Evolutionary conservation across 495 filamentous ascomycete genomes (phyloP).

Genomic region (Penicillium canariense): DNA sequence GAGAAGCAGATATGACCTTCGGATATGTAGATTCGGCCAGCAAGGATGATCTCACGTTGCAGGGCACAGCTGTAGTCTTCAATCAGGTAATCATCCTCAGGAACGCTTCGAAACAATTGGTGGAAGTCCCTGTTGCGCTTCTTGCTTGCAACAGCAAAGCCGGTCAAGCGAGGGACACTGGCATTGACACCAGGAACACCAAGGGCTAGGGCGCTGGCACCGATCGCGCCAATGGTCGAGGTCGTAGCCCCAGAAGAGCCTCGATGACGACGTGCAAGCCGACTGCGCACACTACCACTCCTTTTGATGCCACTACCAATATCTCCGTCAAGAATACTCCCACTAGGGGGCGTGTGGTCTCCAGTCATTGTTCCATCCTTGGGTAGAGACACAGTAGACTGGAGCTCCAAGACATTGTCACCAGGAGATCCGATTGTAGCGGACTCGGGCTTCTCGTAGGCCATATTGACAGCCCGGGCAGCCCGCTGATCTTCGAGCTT

Average conservation of each 20-base stretch:
- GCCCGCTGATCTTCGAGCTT: slow-evolving; percentile 57
- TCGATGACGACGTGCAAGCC: slow-evolving; percentile 69
- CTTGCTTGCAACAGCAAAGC: slow-evolving; percentile 93
- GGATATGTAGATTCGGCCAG: slow-evolving; percentile 91
- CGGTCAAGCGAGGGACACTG: slow-evolving; percentile 74
- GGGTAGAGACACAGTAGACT: slow-evolving; percentile 30
- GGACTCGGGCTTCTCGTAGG: slow-evolving; percentile 53
- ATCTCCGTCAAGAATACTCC: slow-evolving; percentile 69
- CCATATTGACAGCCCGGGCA: slow-evolving; percentile 58
- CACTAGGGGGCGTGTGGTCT: slow-evolving; percentile 61
- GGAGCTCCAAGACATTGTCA: slow-evolving; percentile 34
- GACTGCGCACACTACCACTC: slow-evolving; percentile 80
- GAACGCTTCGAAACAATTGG: slow-evolving; percentile 87
- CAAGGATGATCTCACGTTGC: slow-evolving; percentile 92
- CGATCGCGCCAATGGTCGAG: slow-evolving; percentile 67
- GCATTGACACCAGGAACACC: slow-evolving; percentile 57
- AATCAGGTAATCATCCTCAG: slow-evolving; percentile 96
- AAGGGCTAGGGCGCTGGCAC: slow-evolving; percentile 60
- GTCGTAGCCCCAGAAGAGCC: slow-evolving; percentile 84
- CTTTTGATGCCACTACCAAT: slow-evolving; percentile 56
- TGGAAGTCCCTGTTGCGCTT: slow-evolving; percentile 97
- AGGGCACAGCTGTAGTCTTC: slow-evolving; percentile 98
- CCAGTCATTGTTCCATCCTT: slow-evolving; percentile 41
- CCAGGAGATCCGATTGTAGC: slow-evolving; percentile 25
- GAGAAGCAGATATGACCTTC: slow-evolving; percentile 98